These are phyloP conservation scores for Lipomyces starkeyi DNA, from an alignment of 805 yeast species.

Conservation along the genomic window DNA sequence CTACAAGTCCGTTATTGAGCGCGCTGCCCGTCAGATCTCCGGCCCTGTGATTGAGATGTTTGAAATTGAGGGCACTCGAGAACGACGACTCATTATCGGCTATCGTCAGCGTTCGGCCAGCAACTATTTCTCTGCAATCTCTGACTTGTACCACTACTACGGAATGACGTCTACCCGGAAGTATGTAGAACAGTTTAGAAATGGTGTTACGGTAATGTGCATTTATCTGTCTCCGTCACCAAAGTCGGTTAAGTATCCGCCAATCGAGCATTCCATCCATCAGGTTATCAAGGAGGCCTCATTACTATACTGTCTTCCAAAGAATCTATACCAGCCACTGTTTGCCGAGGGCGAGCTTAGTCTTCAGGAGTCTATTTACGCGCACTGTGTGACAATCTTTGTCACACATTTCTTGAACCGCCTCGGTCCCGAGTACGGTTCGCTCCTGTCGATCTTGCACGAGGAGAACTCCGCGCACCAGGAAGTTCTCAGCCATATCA, in stretches of 20 bases:
- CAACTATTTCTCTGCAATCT: slow-evolving; percentile 83
- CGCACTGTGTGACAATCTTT: slow-evolving; percentile 90
- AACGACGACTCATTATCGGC: slow-evolving; percentile 87
- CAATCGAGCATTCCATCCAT: slow-evolving; percentile 76
- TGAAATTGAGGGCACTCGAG: slow-evolving; percentile 78
- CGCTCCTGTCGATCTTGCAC: slow-evolving; percentile 68
- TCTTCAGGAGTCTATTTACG: slow-evolving; percentile 91
- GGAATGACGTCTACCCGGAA: slow-evolving; percentile 83
- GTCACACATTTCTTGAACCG: slow-evolving; percentile 94
- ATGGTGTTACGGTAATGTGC: slow-evolving; percentile 85
- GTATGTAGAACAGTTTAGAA: slow-evolving; percentile 91
- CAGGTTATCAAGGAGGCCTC: slow-evolving; percentile 96
- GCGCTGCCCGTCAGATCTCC: slow-evolving; percentile 66
- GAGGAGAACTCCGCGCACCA: slow-evolving; percentile 66
- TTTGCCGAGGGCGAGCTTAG: slow-evolving; percentile 81
- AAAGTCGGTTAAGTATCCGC: slow-evolving; percentile 47
- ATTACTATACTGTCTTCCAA: slow-evolving; percentile 86
- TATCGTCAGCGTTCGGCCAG: slow-evolving; percentile 84
- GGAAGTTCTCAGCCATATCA: slow-evolving; percentile 78
- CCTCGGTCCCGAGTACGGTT: slow-evolving; percentile 85
- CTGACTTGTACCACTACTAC: slow-evolving; percentile 87
- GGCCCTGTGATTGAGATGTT: slow-evolving; percentile 85
- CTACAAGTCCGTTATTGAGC: slow-evolving; percentile 72
- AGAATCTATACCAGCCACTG: slow-evolving; percentile 74
- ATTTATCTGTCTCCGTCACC: slow-evolving; percentile 72